A percentile compares a stretch with the other conserved stretches of the same genome.
Evolutionary conservation across 2,329 filamentous ascomycete species (phyloP).

Genomic region (Aspergillus transmontanensis): DNA sequence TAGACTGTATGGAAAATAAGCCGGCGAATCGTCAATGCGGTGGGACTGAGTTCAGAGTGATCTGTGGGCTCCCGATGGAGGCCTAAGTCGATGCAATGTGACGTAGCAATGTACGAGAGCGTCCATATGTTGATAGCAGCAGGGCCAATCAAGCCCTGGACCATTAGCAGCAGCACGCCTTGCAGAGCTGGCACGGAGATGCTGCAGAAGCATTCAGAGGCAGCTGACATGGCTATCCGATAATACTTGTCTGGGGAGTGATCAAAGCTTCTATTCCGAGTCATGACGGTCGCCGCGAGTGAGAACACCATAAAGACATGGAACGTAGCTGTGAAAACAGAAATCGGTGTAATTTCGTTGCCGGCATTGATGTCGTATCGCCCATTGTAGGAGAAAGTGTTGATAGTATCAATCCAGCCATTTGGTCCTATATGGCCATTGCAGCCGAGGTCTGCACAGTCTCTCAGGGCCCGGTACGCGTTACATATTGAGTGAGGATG

Average conservation of each 20-base stretch:
- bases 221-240: slow-evolving; percentile 32
- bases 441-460: too few species aligned
- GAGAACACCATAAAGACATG: slow-evolving; percentile 42
- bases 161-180: slow-evolving; percentile 32
- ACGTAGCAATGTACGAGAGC: slow-evolving; percentile 38
- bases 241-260: slow-evolving; percentile 39
- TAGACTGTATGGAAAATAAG: too few species aligned
- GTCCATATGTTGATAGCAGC: slow-evolving; percentile 42
- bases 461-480: slow-evolving; percentile 26
- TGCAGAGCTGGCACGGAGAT: slow-evolving; percentile 39
- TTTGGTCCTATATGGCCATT: too few species aligned
- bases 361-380: too few species aligned
- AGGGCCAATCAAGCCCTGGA: slow-evolving; percentile 38
- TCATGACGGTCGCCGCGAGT: slow-evolving; percentile 38
- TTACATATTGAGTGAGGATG: slow-evolving; percentile 29
- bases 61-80: slow-evolving; percentile 26
- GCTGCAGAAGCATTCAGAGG: slow-evolving; percentile 35
- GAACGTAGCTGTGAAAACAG: slow-evolving; percentile 24
- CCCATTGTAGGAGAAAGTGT: too few species aligned
- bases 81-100: slow-evolving; percentile 42
- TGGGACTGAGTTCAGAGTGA: too few species aligned
- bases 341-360: too few species aligned
- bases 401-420: too few species aligned
- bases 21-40: too few species aligned
- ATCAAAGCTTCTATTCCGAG: slow-evolving; percentile 37